Percentiles rank a stretch among this genome's conserved stretches.
Conservation (phyloP, 2,329 filamentous ascomycete species). For the Fusarium sp. region DNA sequence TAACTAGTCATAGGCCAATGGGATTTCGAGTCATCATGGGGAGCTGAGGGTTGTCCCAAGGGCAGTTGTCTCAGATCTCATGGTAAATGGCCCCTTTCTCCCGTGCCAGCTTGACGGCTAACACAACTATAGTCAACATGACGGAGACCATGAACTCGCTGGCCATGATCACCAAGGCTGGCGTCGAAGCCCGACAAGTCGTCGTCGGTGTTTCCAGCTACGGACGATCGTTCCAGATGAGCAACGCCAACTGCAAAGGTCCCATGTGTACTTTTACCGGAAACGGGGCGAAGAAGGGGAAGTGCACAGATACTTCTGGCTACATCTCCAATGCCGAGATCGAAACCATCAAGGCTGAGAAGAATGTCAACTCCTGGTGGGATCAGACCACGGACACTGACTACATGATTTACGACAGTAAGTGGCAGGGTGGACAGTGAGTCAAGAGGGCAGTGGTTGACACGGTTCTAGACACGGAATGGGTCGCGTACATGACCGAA, state of each 20-base stretch:
- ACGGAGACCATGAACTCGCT: constrained; percentile 50
- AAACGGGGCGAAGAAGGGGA: not conserved
- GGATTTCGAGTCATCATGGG: constrained; percentile 47
- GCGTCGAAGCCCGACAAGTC: constrained; percentile 46
- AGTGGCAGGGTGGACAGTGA: not conserved
- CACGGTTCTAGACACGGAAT: constrained; percentile 13
- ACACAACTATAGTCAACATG: constrained; percentile 42
- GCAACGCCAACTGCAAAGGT: constrained; percentile 40
- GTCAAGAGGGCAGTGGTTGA: not conserved
- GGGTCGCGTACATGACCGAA: constrained; percentile 42
- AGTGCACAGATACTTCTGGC: constrained; percentile 39
- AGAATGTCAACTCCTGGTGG: constrained; percentile 23
- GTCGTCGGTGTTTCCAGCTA: constrained; percentile 49
- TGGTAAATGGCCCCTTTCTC: not conserved
- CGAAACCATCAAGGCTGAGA: not conserved
- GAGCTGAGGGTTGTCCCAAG: constrained; percentile 38
- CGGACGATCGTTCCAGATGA: constrained; percentile 51
- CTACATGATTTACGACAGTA: constrained; percentile 39
- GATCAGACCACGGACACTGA: constrained; percentile 15
- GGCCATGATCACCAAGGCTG: constrained; percentile 51
- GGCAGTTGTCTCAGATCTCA: constrained; percentile 52
- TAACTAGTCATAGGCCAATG: constrained; percentile 39
- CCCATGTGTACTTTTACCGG: constrained; percentile 44
- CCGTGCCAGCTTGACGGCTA: not conserved
- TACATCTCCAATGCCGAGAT: constrained; percentile 51